These are phyloP conservation scores for Circinella umbellata DNA, from an alignment of 371 early-diverging fungal genomes.

Conservation along the genomic window DNA sequence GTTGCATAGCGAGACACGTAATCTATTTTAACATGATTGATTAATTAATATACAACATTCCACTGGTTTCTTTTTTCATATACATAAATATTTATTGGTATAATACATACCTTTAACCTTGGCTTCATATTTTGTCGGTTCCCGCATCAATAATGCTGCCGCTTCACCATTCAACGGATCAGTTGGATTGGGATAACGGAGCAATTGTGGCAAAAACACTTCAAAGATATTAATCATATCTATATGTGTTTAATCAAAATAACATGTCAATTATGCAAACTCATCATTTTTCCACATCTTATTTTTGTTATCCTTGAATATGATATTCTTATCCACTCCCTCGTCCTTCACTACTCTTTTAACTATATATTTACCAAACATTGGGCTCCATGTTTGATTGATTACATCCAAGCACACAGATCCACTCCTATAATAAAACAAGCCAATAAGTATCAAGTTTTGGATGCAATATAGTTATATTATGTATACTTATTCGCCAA, in stretches of 20 bases:
- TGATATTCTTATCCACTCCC: conserved; percentile 91
- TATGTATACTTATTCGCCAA: no score
- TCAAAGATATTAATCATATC: conserved; percentile 99
- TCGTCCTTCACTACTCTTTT: not conserved
- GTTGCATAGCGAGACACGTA: conserved; percentile 88
- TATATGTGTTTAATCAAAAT: conserved; percentile 22
- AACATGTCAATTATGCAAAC: not conserved
- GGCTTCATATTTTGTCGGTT: conserved; percentile 87
- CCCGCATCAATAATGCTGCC: conserved; percentile 96
- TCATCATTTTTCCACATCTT: not conserved
- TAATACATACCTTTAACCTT: conserved; percentile 85
- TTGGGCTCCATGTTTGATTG: conserved; percentile 99
- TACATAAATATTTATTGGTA: not conserved
- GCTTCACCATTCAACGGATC: conserved; percentile 99
- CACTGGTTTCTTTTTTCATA: not conserved
- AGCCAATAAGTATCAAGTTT: no score
- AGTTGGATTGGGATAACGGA: conserved; percentile 98
- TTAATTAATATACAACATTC: not conserved
- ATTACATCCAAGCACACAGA: conserved; percentile 99
- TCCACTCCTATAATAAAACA: conserved; percentile 76
- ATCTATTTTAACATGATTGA: conserved; percentile 50
- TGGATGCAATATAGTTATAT: no score
- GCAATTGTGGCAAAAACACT: conserved; percentile 96
- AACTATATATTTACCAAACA: conserved; percentile 81
- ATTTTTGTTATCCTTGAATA: conserved; percentile 77